Evolutionary conservation across 2,329 filamentous ascomycete genomes (phyloP).

Genomic region (Stemphylium beticola): DNA sequence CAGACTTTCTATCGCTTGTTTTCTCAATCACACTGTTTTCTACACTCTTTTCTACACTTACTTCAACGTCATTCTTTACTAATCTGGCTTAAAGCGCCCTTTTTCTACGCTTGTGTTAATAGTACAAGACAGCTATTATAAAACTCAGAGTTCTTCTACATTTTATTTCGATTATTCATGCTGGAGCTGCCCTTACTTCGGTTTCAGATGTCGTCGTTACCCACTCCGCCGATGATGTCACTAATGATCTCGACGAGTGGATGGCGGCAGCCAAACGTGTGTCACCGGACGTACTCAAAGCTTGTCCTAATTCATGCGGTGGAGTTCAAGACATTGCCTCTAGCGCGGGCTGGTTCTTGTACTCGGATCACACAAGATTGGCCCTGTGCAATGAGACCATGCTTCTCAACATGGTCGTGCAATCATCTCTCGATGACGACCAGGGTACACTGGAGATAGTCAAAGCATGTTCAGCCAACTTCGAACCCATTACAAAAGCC

Average conservation of each 20-base stretch:
- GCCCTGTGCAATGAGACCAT: conserved; percentile 13
- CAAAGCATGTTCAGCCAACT: not conserved
- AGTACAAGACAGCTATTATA: no score
- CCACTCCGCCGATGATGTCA: not conserved
- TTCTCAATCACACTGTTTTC: no score
- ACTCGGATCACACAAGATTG: not conserved
- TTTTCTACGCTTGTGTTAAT: no score
- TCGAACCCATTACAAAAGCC: not conserved
- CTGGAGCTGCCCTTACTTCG: not conserved
- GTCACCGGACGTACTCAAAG: not conserved
- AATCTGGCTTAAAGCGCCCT: no score
- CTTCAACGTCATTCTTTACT: no score
- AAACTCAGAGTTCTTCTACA: no score
- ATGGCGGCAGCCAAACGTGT: conserved; percentile 1
- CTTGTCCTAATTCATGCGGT: conserved; percentile 10
- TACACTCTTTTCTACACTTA: no score
- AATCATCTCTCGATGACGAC: not conserved
- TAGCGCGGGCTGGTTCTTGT: conserved; percentile 9
- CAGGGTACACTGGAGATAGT: not conserved
- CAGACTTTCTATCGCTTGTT: no score
- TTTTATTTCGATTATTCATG: not conserved
- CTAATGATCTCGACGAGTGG: conserved; percentile 9
- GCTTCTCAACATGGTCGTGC: conserved; percentile 12
- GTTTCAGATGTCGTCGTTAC: not conserved
- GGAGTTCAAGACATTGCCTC: not conserved